Base-by-base conservation (phyloP, 148 eudicot species). In the Beta vulgaris region DNA sequence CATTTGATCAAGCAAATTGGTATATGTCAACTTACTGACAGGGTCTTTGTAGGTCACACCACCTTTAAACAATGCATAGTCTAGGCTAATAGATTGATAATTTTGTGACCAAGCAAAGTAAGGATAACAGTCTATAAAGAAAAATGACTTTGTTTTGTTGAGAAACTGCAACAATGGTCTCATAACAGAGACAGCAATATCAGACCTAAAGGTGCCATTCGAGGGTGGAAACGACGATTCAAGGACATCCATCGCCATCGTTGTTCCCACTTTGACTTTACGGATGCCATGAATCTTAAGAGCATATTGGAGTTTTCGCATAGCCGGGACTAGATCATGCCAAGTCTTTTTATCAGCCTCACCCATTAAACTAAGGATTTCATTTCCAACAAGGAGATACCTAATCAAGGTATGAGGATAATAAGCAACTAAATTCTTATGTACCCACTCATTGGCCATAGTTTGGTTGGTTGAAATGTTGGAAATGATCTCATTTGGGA, bases 341-440 rank as follows among this genome's bases (percentile, higher is more conserved):
- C 86, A 82, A 16, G 82, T 82, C 72, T 79, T 85, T 59, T 82
- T 77, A 67, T 42, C 74, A 19, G 77, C 48, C 16, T 79, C 84
- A 16, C 82, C 79, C 64, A 69, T 57, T 44, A 25, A 68, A 82
- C 91, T 87, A 28, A 91, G 86, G 78, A 94, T 86, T 53, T 94
- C 98, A 81, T 94, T 94, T 3, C 98, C 97, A 74, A 94, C 92
- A 26, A 94, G 91, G 29, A 94, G 68, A 80, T 85, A 94, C 18
- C 84, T 86, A 81, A 94, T 94, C 82, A 76, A 86, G 67, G 91
- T 88, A 3, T 77, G 44, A 12, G 97, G 97, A 74, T 86, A 88
- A 48, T 88, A 90, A n/a, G 92, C 82, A 16, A 83, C 74, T 40
- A 91, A 77, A 34, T 90, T 94, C 82, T 80, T 54, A 16, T 69